Percentiles rank a stretch among this genome's conserved stretches.
phyloP scores from a whole-genome alignment of 257 asterid genomes.

The Plantago major region DNA sequence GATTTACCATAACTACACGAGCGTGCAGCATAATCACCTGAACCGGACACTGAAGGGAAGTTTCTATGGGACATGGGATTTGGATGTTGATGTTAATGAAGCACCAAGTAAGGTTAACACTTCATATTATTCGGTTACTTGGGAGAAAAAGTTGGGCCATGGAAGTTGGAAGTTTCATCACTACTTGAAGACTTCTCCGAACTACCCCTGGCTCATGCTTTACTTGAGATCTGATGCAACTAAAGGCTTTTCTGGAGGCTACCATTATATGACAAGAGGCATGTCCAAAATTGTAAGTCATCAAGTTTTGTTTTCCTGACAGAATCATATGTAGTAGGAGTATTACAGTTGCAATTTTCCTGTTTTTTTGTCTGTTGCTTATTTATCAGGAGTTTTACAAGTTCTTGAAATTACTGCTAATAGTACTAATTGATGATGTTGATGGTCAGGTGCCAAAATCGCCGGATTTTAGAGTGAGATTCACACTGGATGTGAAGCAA shows the following conservation, averaged over 20 bases:
- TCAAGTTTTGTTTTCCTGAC: too few species aligned
- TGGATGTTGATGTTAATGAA: too few species aligned
- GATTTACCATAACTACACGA: constrained; percentile 45
- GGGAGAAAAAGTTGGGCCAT: constrained; percentile 45
- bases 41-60: constrained; percentile 2
- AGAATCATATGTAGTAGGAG: too few species aligned
- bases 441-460: constrained; percentile 37
- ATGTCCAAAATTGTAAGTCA: constrained; percentile 48
- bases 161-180: constrained; percentile 52
- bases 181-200: constrained; percentile 34
- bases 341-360: too few species aligned
- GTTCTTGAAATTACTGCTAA: too few species aligned
- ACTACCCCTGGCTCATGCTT: constrained; percentile 55
- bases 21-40: constrained; percentile 19
- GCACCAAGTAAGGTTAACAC: too few species aligned
- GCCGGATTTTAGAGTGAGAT: constrained; percentile 50
- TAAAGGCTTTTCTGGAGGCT: constrained; percentile 53
- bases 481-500: constrained; percentile 35
- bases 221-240: constrained; percentile 61
- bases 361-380: too few species aligned
- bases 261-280: constrained; percentile 53
- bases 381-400: too few species aligned
- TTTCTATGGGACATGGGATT: too few species aligned
- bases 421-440: too few species aligned
- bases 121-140: constrained; percentile 12